Conservation (phyloP, 805 yeast species). For the Metschnikowia arizonensis region DNA sequence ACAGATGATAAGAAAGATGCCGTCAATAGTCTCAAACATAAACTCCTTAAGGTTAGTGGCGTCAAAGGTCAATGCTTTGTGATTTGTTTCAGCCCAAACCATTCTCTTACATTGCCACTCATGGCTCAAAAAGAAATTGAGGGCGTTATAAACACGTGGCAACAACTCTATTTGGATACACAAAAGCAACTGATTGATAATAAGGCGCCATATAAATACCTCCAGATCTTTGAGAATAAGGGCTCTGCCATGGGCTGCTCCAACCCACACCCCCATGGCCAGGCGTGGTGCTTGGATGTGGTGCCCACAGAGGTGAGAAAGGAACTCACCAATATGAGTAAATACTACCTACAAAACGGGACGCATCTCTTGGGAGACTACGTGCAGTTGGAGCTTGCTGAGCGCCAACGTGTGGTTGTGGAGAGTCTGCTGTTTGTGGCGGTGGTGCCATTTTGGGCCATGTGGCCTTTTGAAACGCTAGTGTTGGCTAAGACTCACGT, state of each 20-base stretch:
- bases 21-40: constrained; percentile 27
- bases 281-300: constrained; percentile 67
- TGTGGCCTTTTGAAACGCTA: constrained; percentile 77
- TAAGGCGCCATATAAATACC: constrained; percentile 48
- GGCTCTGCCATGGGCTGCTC: constrained; percentile 82
- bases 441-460: constrained; percentile 78
- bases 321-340: constrained; percentile 50
- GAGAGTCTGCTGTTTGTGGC: constrained; percentile 61
- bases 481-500: constrained; percentile 55
- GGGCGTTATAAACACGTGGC: constrained; percentile 60
- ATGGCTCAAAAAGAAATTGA: constrained; percentile 46
- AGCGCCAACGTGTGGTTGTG: constrained; percentile 49
- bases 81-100: constrained; percentile 69
- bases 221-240: constrained; percentile 74
- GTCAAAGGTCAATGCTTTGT: constrained; percentile 68
- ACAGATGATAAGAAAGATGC: no score
- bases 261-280: constrained; percentile 80
- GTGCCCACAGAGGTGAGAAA: constrained; percentile 64
- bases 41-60: constrained; percentile 51
- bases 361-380: constrained; percentile 60
- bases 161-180: constrained; percentile 44
- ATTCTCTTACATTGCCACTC: constrained; percentile 60
- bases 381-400: constrained; percentile 49
- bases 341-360: constrained; percentile 40
- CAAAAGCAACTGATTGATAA: constrained; percentile 32